Evolutionary conservation across 352 stramenopile species (phyloP), one percentile per base, ranked within the genome.

Genomic region (Globisporangium nagaii): DNA sequence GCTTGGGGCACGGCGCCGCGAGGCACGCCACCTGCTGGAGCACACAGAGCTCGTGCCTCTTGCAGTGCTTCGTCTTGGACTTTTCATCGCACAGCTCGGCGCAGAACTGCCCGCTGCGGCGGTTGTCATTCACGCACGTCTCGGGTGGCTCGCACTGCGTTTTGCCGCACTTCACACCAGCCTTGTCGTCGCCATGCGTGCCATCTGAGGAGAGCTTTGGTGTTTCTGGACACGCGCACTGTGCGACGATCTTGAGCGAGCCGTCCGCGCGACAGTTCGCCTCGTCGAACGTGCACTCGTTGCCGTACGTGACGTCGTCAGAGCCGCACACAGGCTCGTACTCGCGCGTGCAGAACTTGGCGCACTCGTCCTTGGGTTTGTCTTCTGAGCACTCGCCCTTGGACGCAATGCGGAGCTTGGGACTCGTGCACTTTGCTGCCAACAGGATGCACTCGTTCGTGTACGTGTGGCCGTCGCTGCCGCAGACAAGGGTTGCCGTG

Each of bases 261-360:
- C 58, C 58, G 15, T 35, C 20, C 11, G 57, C 28, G 27, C 55
- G 57, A n/a, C 63, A 56, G 36, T 61, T 46, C 1, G 63, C 63
- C n/a, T 56, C 62, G 22, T 50, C 30, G 32, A 71, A 65, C n/a
- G 36, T 20, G 44, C 65, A 72, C 32, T 20, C 27, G 51, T 73
- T 73, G 20, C 31, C 34, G 46, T 73, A 73, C 39, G 61, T 70
- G 34, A 58, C 24, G 27, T 58, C 58, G 32, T 73, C 54, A 31
- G 65, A 73, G 32, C 65, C 65, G n/a, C 65, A 73, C 17, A 76
- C 54, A 3, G 68, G 68, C 9, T 62, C 46, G 43, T 71, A 76
- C 30, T 67, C 37, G 37, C 61, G 52, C 35, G 61, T 67, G 35
- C 61, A 73, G 41, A 43, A 56, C 20, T 43, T 45, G 35, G n/a